Evolutionary conservation across 2,329 filamentous ascomycete genomes (phyloP).

Genomic region (Bertia moriformis): DNA sequence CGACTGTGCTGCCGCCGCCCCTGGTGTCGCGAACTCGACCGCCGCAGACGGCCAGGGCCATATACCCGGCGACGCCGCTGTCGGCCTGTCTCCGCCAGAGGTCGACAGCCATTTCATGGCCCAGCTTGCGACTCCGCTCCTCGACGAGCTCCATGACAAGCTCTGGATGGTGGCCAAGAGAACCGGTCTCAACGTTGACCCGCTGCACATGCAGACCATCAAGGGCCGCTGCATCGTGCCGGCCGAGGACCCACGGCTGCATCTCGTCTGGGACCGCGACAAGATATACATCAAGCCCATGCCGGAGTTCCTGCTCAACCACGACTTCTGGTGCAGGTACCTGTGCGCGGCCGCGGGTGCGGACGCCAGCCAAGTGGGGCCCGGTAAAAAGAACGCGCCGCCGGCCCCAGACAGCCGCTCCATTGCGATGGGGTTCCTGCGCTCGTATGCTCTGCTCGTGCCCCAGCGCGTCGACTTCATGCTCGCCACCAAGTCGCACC

Average conservation of each 20-base stretch:
- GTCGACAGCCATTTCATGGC: no score
- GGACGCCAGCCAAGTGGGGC: no score
- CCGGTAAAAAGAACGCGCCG: slow-evolving; percentile 1
- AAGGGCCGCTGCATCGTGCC: slow-evolving; percentile 4
- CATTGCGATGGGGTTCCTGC: slow-evolving; percentile 5
- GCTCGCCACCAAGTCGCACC: slow-evolving; percentile 2
- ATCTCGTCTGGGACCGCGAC: slow-evolving; percentile 6
- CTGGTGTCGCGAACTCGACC: no score
- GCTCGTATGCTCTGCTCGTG: slow-evolving; percentile 5
- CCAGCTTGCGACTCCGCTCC: no score
- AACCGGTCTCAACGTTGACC: slow-evolving; percentile 3
- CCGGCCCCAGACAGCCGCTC: background rate
- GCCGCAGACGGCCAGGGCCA: no score
- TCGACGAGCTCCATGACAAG: no score
- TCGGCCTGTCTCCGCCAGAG: no score
- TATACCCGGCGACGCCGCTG: no score
- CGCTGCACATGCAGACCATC: slow-evolving; percentile 5
- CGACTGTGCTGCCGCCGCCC: no score
- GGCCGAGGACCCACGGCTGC: slow-evolving; percentile 5
- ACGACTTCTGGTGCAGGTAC: slow-evolving; percentile 5
- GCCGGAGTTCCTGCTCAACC: slow-evolving; percentile 5
- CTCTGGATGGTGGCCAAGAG: slow-evolving; percentile 8
- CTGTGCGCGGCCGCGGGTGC: no score
- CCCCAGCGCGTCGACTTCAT: slow-evolving; percentile 4
- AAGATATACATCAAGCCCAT: slow-evolving; percentile 6